Conservation (phyloP, 148 eudicot species). For the Rhododendron ovatum region DNA sequence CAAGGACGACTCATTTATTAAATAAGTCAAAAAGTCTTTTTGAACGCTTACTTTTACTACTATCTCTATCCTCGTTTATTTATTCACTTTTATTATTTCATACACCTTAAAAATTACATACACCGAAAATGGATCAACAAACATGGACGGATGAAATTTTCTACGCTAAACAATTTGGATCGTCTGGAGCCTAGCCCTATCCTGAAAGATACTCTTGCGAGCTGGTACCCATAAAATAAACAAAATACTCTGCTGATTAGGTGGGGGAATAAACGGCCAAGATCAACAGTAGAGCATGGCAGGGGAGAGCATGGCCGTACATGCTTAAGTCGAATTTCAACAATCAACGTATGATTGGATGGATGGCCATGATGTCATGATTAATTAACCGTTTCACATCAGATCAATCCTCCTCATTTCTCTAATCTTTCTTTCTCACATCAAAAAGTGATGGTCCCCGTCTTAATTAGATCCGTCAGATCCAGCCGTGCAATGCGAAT, state of each 20-base stretch:
- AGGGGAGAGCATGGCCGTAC: background rate
- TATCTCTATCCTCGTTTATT: too few species aligned
- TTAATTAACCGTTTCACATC: constrained; percentile 10
- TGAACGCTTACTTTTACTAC: too few species aligned
- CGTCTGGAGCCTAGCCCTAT: background rate
- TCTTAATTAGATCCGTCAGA: constrained; percentile 27
- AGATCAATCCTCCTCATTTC: constrained; percentile 3
- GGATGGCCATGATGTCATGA: constrained; percentile 5
- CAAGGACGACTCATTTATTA: background rate
- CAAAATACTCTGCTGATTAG: background rate
- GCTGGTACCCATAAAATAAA: background rate
- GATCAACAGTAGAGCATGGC: background rate
- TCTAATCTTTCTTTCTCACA: too few species aligned
- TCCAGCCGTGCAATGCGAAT: constrained; percentile 33
- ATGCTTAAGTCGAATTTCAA: background rate
- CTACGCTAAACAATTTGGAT: too few species aligned
- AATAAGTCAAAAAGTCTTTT: too few species aligned
- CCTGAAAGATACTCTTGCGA: background rate
- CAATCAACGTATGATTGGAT: constrained; percentile 19
- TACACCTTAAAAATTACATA: too few species aligned
- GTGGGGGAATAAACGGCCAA: background rate
- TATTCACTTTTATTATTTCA: too few species aligned
- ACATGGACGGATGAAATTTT: too few species aligned
- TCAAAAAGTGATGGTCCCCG: constrained; percentile 19
- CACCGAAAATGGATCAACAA: too few species aligned